Percentiles rank a stretch among this genome's conserved stretches.
Evolutionary conservation across 768 basidiomycete genomes (phyloP).

Genomic region (Russula foetens): DNA sequence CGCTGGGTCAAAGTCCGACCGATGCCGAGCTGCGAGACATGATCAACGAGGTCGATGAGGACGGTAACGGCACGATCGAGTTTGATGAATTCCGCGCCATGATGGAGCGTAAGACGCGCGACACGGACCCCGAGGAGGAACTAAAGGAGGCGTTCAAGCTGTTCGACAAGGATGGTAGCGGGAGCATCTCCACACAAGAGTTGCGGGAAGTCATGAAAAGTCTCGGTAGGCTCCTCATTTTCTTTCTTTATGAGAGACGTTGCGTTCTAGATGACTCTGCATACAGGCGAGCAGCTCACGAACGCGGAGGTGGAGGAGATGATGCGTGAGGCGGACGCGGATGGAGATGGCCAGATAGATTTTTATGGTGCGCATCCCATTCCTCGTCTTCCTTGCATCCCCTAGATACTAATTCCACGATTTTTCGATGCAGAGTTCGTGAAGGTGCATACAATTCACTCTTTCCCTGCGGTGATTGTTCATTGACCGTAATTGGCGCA

Average conservation of each 20-base stretch:
- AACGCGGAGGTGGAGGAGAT: slow-evolving; percentile 90
- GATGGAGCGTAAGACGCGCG: slow-evolving; percentile 86
- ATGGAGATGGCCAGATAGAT: slow-evolving; percentile 92
- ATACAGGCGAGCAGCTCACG: slow-evolving; percentile 73
- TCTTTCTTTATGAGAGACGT: not conserved
- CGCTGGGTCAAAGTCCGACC: slow-evolving; percentile 87
- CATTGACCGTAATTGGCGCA: no score
- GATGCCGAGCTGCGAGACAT: slow-evolving; percentile 89
- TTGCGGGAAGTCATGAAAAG: slow-evolving; percentile 88
- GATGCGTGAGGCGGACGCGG: slow-evolving; percentile 93
- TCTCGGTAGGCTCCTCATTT: slow-evolving; percentile 45
- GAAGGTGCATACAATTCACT: no score
- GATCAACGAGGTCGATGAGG: slow-evolving; percentile 92
- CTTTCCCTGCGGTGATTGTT: no score
- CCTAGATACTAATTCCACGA: slow-evolving; percentile 4
- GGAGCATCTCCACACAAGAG: slow-evolving; percentile 81
- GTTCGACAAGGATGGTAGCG: slow-evolving; percentile 94
- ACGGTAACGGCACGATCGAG: slow-evolving; percentile 85
- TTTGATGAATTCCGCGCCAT: slow-evolving; percentile 71
- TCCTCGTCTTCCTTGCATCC: not conserved
- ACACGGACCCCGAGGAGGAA: slow-evolving; percentile 90
- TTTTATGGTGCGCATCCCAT: slow-evolving; percentile 52
- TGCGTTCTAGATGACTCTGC: not conserved
- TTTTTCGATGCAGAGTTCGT: slow-evolving; percentile 48
- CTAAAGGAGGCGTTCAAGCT: slow-evolving; percentile 96